A percentile compares a stretch with the other conserved stretches of the same genome.
Evolutionary conservation across 164 flowering plant genomes (phyloP).

Genomic region (Vitis riparia): DNA sequence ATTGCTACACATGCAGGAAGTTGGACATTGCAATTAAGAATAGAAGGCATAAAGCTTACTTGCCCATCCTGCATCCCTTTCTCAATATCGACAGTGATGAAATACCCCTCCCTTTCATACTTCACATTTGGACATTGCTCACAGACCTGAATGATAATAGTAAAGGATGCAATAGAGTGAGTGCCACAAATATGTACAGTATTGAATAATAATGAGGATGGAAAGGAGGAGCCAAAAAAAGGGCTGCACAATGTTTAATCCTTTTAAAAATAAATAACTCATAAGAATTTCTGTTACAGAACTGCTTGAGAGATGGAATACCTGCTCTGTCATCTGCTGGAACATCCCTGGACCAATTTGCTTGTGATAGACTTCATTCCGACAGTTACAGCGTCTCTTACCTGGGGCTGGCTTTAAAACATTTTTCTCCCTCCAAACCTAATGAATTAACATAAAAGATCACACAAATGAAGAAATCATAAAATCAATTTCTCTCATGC

Average conservation of each 20-base stretch:
- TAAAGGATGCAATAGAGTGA: neutral
- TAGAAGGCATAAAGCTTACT: constrained; percentile 44
- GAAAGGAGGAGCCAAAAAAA: neutral
- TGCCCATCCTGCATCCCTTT: constrained; percentile 99
- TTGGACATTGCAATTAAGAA: too few relatives aligned
- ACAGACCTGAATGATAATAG: constrained; percentile 63
- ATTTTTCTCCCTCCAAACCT: constrained; percentile 99
- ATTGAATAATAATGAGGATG: neutral
- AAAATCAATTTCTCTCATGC: too few relatives aligned
- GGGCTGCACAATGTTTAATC: too few relatives aligned
- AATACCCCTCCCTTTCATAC: constrained; percentile 88
- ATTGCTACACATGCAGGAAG: too few relatives aligned
- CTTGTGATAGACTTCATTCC: constrained; percentile 96
- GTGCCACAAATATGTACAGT: neutral
- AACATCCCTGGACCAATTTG: constrained; percentile 99
- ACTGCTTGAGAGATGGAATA: constrained; percentile 14
- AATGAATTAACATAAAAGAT: constrained; percentile 12
- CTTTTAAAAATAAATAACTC: too few relatives aligned
- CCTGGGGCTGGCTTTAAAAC: constrained; percentile 94
- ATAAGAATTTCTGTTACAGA: too few relatives aligned
- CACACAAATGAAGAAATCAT: neutral
- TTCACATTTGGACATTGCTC: constrained; percentile 95
- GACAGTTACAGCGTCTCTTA: constrained; percentile 90
- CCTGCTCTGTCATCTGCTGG: constrained; percentile 99
- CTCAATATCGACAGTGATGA: constrained; percentile 94